These are phyloP conservation scores for Strigomonas culicis DNA, from an alignment of 208 protist species.

Conservation along the genomic window DNA sequence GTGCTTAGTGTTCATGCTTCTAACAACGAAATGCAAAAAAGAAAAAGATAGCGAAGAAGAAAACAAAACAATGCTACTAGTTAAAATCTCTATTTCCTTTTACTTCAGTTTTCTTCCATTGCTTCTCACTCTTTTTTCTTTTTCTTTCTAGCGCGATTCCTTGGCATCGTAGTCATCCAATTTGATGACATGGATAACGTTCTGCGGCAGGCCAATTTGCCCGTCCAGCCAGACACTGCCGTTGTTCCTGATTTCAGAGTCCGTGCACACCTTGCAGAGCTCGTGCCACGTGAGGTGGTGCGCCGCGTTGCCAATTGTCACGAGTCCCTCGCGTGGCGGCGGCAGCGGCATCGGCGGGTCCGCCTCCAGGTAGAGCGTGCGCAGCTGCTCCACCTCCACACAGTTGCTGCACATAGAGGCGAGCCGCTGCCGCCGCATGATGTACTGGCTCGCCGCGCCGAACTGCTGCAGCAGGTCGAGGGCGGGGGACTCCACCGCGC, in stretches of 20 bases:
- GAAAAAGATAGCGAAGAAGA: conserved; percentile 4
- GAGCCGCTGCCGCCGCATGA: background rate
- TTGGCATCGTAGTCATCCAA: conserved; percentile 3
- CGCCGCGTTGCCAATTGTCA: conserved; percentile 65
- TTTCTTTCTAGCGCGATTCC: background rate
- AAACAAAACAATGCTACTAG: background rate
- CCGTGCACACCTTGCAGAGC: conserved; percentile 56
- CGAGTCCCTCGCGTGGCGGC: conserved; percentile 45
- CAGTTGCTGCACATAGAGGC: conserved; percentile 45
- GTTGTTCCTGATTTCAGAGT: conserved; percentile 45
- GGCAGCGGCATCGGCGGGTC: conserved; percentile 49
- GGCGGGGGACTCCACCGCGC: background rate
- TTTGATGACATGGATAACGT: conserved; percentile 37
- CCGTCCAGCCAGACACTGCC: conserved; percentile 25
- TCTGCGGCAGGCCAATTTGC: conserved; percentile 32
- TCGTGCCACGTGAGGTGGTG: conserved; percentile 78
- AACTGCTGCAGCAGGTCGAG: background rate
- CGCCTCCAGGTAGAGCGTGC: conserved; percentile 29
- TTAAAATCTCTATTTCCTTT: background rate
- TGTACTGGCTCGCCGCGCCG: background rate
- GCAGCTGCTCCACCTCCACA: conserved; percentile 48
- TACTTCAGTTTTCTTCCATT: background rate
- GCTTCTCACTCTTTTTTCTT: background rate
- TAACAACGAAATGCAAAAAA: too few species aligned
- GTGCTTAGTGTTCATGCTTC: too few species aligned